Base-by-base conservation (phyloP, 1,139 yeast genomes). In the Wickerhamomyces sp. region DNA sequence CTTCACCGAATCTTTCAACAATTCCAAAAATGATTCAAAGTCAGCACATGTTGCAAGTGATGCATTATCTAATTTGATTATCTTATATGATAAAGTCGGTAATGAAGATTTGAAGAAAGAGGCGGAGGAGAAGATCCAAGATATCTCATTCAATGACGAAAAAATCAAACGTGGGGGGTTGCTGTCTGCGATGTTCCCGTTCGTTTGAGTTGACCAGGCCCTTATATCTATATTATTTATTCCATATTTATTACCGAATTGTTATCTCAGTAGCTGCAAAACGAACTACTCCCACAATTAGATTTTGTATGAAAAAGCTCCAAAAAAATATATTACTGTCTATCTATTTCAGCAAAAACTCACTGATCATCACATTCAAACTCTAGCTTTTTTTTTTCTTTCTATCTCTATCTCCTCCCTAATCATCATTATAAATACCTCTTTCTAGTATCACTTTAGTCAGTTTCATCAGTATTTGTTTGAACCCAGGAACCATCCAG, bases 401-500 rank as follows among this genome's bases (percentile, higher is more conserved):
- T 29, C 31, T 6, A 3, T 10, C 31, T 29, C 10, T 29, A 10
- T 29, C 31, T 29, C 23, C 23, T 18, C 23, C 23, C 23, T 18
- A 18, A 18, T 18, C 23, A 18, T 18, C 23, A 18, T 4, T 18
- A 18, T 30, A 4, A 30, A 13, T 30, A 13, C 6, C 4, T n/a
- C 4, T 9, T 10, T n/a, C 10, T 34, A 34, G 9, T 14, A 14
- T 26, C 26, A 7, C 18, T 18, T 7, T 13, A 13, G 32, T 40
- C 10, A 8, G 13, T 10, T 11, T 32, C 37, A 7, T 43, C 34
- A 48, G 26, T 45, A 49, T 33, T 46, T 50, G 42, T 55, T 55
- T 10, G 58, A 54, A 2, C 59, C 60, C 41, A 56, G 42, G 41
- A 54, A 52, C 57, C 57, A 54, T 11, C 54, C 51, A 34, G 47